Evolutionary conservation across 805 yeast genomes (phyloP), one percentile per base, ranked within the genome.

Genomic region (Yamadazyma phyllophila): DNA sequence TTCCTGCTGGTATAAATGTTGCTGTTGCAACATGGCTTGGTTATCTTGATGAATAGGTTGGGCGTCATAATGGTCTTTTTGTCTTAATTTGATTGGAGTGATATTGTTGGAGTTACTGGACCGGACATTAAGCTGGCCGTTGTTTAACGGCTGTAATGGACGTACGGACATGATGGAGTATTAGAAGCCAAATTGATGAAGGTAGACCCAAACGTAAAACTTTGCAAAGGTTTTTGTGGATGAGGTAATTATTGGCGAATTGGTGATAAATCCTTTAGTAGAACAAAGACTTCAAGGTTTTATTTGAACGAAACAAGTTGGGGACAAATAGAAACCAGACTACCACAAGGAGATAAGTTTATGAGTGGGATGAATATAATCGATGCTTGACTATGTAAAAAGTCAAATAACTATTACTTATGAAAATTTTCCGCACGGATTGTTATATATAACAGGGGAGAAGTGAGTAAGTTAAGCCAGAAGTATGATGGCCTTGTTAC

Each of bases 131-230:
- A 78, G 61, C 53, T 78, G 82, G 41, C 76, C 79, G 56, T 63
- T 72, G 56, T 76, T 77, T 47, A 78, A 67, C 44, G 82, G 77
- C 57, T 78, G 82, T 54, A 78, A 72, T 26, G 82, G 80, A 54
- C 74, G 65, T 41, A 58, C 55, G 11, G 64, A 60, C 66, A 61
- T 61, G 29, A 2, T 36, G 26, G 10, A 6, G 36, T 32, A 32
- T 7, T 32, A 32, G 4, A 4, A 7, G 3, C 11, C 11, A 4
- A 32, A 32, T n/a, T 32, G 8, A n/a, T 32, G 36, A 15, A 12
- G 36, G 16, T n/a, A 29, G 7, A 29, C 3, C 24, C 24, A 20
- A 20, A 20, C 24, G 31, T 32, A 32, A 32, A 32, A 32, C 16
- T 32, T 32, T 32, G 36, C 15, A 32, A 32, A 12, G 4, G 11